Evolutionary conservation across 441 rosid genomes (phyloP), one percentile per base, ranked within the genome.

Genomic region (California macrophylla): DNA sequence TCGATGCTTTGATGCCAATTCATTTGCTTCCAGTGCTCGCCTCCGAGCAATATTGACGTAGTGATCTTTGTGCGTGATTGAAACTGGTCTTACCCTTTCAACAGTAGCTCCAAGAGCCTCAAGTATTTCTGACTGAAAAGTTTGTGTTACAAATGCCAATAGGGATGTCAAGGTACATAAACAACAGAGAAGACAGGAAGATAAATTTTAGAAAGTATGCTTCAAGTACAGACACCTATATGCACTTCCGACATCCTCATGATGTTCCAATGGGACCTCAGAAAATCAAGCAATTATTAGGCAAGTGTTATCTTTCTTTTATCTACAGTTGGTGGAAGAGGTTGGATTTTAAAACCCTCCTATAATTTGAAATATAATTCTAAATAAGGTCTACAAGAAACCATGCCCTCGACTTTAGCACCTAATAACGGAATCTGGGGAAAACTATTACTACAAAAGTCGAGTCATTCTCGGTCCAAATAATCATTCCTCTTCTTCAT

Each of bases 51-150:
- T 75, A 76, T 94, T 90, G 78, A 94, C 96, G 75, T 66, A 94
- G 77, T 94, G 98, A 75, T 90, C 96, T 77, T 69, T 87, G 75
- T 94, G 96, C 0, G 98, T 90, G 45, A 94, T 94, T 6, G 97
- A 87, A 66, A 90, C 98, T 1, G 97, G 96, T 73, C 97, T 85
- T 66, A 94, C 97, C 77, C 97, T 90, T 79, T 94, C 96, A 20
- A 91, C 94, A 10, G 87, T 90, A 68, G 97, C 94, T 75, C 97
- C 98, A 69, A 94, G 82, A 73, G 93, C 97, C 83, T 93, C 98
- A 61, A 94, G 71, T 76, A 86, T 85, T 85, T 91, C 97, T 73
- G 97, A 87, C 97, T 91, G 79, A 20, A 58, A 80, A n/a, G 77
- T 77, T 71, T 54, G 64, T 72, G 76, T 32, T 69, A 58, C 9